Percentiles rank a stretch among this genome's conserved stretches.
Conservation (phyloP, 768 basidiomycete genomes). For the Rhodosporidiobolus sp. region DNA sequence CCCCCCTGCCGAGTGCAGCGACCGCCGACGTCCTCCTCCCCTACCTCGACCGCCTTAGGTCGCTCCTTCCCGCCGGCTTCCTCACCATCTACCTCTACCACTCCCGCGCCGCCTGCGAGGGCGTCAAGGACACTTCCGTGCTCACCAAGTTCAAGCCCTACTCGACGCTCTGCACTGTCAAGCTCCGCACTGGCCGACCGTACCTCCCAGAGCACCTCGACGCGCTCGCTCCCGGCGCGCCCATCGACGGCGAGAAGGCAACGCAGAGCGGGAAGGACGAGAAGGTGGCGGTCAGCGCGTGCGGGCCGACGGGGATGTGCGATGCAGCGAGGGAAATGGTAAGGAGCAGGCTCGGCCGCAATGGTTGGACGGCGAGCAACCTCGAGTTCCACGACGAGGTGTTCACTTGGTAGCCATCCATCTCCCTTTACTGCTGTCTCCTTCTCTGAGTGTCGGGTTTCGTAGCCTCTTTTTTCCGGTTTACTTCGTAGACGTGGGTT, state of each 20-base stretch:
- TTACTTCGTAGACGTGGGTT: no score
- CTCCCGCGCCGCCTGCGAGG: background rate
- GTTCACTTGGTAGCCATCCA: background rate
- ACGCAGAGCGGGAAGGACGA: background rate
- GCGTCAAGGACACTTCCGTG: background rate
- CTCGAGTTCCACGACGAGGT: conserved; percentile 1
- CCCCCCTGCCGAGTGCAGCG: background rate
- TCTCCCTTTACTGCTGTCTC: no score
- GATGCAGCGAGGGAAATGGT: background rate
- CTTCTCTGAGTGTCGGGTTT: no score
- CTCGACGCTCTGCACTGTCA: background rate
- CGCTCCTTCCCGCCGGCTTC: background rate
- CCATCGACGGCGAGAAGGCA: background rate
- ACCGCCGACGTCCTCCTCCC: background rate
- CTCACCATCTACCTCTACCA: background rate
- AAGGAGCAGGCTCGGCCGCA: background rate
- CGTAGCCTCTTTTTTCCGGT: no score
- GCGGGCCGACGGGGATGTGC: background rate
- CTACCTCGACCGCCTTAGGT: background rate
- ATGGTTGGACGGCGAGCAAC: background rate
- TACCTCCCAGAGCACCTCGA: background rate
- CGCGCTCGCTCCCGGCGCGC: background rate
- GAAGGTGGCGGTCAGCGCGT: background rate
- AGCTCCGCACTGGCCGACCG: background rate
- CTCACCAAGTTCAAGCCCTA: background rate